phyloP scores from a whole-genome alignment of 805 yeast genomes.

The Cyberlindnera mycetangii region DNA sequence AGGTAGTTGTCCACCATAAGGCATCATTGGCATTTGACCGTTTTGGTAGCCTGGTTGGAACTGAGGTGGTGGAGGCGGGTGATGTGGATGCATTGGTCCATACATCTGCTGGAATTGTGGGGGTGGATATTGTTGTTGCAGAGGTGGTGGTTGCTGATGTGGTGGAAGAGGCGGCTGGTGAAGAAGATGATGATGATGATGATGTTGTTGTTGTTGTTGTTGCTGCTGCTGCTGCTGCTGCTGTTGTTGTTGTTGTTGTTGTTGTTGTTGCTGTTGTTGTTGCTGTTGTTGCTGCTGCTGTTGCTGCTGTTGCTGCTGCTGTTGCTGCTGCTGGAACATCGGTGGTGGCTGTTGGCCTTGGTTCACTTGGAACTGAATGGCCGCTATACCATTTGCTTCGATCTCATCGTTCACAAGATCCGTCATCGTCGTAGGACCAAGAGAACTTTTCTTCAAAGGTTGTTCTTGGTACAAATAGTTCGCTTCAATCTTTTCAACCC shows the following conservation, averaged over 20 bases:
- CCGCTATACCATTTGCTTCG: slow-evolving; percentile 19
- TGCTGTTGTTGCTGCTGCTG: slow-evolving; percentile 6
- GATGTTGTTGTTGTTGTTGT: slow-evolving; percentile 5
- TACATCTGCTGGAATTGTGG: slow-evolving; percentile 2
- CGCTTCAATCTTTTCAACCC: slow-evolving; percentile 22
- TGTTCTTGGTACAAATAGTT: slow-evolving; percentile 22
- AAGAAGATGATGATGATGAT: slow-evolving; percentile 8
- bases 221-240: slow-evolving; percentile 4
- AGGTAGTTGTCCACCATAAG: not conserved
- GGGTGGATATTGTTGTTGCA: not conserved
- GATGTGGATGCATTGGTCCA: no score
- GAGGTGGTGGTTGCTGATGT: slow-evolving; percentile 9
- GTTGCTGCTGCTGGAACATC: slow-evolving; percentile 9
- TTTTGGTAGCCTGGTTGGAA: slow-evolving; percentile 3
- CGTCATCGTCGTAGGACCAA: slow-evolving; percentile 27
- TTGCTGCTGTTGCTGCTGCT: slow-evolving; percentile 4
- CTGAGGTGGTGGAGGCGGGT: slow-evolving; percentile 5
- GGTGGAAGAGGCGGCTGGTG: slow-evolving; percentile 5
- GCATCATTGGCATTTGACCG: slow-evolving; percentile 3
- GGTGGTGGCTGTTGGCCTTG: slow-evolving; percentile 1
- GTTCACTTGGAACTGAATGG: slow-evolving; percentile 9
- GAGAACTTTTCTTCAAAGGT: slow-evolving; percentile 14
- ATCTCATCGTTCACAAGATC: slow-evolving; percentile 27
- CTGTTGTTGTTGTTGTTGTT: not conserved
- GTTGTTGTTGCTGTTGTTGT: slow-evolving; percentile 8